Evolutionary conservation across 176 grass and related monocot species (phyloP), one percentile per base, ranked within the genome.

Genomic region (Hyparrhenia diplandra): DNA sequence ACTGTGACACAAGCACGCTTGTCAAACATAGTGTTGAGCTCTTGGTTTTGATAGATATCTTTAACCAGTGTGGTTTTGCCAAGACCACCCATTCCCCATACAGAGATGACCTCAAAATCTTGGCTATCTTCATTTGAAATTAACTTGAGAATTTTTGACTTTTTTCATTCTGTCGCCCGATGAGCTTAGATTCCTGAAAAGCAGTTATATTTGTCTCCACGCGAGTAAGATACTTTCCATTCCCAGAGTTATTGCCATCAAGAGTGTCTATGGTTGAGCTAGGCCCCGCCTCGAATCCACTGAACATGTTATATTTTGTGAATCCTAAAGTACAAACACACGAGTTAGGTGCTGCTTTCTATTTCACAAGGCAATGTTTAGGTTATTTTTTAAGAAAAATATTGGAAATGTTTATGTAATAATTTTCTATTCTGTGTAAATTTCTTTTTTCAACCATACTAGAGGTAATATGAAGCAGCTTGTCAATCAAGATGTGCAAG

Each of bases 1-100:
- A 89, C n/a, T 13, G 37, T 85, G 9, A 81, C 52, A 63, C 75
- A 89, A 43, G 70, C 82, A 63, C n/a, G 23, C 40, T 51, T 55
- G 3, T 82, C 7, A 63, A 89, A 85, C 8, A 6, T 2, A 3
- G 36, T 9, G 1, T 5, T 59, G 2, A 89, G 5, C 20, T 77
- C 28, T 31, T 13, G 35, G 17, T n/a, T 63, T 12, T 75, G 59
- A 13, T 43, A 81, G 5, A 89, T 71, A 31, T 77, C 21, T 32
- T 37, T 82, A 8, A 49, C 71, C 5, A 85, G 63, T 75, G 82
- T 72, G 11, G 82, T 89, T 66, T 85, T 89, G 73, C 69, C 82
- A 54, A 75, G 17, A 10, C 76, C 82, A 64, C 69, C 77, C 76
- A 85, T 76, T 31, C 76, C 82, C 2, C 78, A 71, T 7, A 89